These are phyloP conservation scores for Luzula sylvatica DNA, from an alignment of 176 grass and related monocot species.

Conservation along the genomic window DNA sequence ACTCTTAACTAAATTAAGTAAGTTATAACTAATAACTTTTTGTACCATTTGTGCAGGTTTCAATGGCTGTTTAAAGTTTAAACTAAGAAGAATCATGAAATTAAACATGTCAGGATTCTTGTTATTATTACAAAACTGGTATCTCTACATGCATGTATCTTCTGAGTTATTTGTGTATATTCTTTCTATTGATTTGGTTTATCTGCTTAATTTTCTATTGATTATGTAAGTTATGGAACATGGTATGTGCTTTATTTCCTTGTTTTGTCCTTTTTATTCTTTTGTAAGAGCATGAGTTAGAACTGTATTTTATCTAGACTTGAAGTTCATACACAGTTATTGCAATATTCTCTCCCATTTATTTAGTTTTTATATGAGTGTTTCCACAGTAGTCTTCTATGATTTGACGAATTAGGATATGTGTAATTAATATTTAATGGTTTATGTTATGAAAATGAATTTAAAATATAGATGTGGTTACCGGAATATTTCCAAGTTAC, in stretches of 20 bases:
- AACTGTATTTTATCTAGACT: conserved; percentile 24
- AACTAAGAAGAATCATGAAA: background rate
- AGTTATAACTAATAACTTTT: too few relatives aligned
- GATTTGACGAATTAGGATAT: too few relatives aligned
- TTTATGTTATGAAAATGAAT: too few relatives aligned
- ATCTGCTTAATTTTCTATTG: conserved; percentile 5
- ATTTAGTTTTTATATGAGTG: too few relatives aligned
- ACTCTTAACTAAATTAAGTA: too few relatives aligned
- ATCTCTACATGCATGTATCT: background rate
- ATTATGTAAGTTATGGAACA: background rate
- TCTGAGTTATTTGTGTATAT: conserved; percentile 10
- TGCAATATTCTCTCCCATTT: background rate
- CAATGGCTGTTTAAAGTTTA: conserved; percentile 19
- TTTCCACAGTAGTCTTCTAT: too few relatives aligned
- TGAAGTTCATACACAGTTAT: conserved; percentile 18
- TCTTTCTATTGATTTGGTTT: conserved; percentile 1
- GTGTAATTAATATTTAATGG: too few relatives aligned
- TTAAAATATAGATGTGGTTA: too few relatives aligned
- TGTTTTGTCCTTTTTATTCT: background rate
- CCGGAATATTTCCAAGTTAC: too few relatives aligned
- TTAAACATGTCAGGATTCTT: too few relatives aligned
- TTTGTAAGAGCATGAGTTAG: conserved; percentile 15
- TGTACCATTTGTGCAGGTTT: conserved; percentile 29
- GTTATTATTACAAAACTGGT: background rate
- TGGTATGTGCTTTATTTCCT: background rate